Evolutionary conservation across 1,284 basidiomycete genomes (phyloP), one percentile per base, ranked within the genome.

Genomic region (Lignosus rhinocerotis): DNA sequence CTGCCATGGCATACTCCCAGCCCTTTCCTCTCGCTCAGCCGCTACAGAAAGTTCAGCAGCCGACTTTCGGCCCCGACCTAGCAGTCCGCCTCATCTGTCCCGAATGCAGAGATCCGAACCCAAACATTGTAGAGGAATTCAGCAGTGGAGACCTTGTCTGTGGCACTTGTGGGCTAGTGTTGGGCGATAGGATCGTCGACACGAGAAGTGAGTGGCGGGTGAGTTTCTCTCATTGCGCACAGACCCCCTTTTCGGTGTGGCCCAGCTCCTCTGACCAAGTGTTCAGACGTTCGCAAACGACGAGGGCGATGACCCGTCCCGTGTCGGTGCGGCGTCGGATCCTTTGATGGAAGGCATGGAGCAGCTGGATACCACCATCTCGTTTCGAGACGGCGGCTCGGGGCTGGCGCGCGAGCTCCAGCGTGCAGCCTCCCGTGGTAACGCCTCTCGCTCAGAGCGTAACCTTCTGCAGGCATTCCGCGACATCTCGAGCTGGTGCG

Each of bases 261-360:
- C 32, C 33, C 30, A 34, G 53, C 48, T 56, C 60, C 55, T 60
- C 55, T 58, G 42, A 64, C 56, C 41, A 56, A 45, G 43, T 53
- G 16, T 66, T 52, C 82, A 98, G 89, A 99, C 97, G 58, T 99
- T 99, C 75, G 97, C 97, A 66, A 97, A 95, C 69, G 95, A 99
- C 74, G 96, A 98, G 78, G 96, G 96, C 61, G 97, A 99, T 74
- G 97, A 99, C 74, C 96, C 96, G 58, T 99, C 96, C 67, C 97
- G 97, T 92, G 97, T 99, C 65, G 97, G 97, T 78, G 94, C 94
- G 55, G 94, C 95, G 41, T 87, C 89, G 42, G 95, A 98, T 72
- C 94, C 96, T 53, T 79, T 98, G 31, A 82, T 98, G 76, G 96
- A 98, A 71, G 93, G 93, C 49, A 90, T 94, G 67, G 94, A 96